phyloP scores from a whole-genome alignment of 139 green algal species.

The Yamagishiella unicocca region DNA sequence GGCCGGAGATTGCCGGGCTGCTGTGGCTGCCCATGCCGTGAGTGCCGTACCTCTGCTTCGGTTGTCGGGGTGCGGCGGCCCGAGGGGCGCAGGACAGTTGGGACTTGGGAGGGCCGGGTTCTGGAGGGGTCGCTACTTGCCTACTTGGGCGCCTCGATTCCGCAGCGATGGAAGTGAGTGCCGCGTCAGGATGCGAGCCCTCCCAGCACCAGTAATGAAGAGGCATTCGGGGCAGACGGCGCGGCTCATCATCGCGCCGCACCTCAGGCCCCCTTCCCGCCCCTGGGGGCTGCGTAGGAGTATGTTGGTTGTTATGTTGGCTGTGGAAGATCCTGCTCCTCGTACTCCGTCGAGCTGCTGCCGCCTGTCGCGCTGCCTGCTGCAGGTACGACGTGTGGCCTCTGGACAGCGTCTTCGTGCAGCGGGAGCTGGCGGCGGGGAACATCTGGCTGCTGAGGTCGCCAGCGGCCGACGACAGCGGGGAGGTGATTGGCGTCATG shows the following conservation, averaged over 20 bases:
- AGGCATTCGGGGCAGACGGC: too few species aligned
- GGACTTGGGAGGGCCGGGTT: not conserved
- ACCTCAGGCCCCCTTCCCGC: not conserved
- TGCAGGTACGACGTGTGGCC: conserved; percentile 29
- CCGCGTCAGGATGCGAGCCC: not conserved
- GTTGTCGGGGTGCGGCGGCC: too few species aligned
- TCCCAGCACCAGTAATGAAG: not conserved
- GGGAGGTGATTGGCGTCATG: not conserved
- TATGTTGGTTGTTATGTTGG: not conserved
- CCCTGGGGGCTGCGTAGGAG: not conserved
- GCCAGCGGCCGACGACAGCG: not conserved
- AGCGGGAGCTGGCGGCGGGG: conserved; percentile 25
- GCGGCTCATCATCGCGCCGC: too few species aligned
- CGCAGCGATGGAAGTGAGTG: too few species aligned
- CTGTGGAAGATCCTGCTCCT: not conserved
- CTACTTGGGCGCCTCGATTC: not conserved
- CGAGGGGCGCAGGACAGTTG: not conserved
- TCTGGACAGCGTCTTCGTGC: conserved; percentile 21
- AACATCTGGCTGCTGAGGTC: conserved; percentile 29
- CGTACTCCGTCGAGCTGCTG: not conserved
- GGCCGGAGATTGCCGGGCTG: not conserved
- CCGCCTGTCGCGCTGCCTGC: not conserved
- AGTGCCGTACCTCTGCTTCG: too few species aligned
- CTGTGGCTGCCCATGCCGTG: conserved; percentile 42
- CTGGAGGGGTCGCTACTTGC: not conserved